A percentile compares a stretch with the other conserved stretches of the same genome.
These are phyloP conservation scores for Euphorbia tirucalli DNA, from an alignment of 345 rosid genomes.

Conservation along the genomic window DNA sequence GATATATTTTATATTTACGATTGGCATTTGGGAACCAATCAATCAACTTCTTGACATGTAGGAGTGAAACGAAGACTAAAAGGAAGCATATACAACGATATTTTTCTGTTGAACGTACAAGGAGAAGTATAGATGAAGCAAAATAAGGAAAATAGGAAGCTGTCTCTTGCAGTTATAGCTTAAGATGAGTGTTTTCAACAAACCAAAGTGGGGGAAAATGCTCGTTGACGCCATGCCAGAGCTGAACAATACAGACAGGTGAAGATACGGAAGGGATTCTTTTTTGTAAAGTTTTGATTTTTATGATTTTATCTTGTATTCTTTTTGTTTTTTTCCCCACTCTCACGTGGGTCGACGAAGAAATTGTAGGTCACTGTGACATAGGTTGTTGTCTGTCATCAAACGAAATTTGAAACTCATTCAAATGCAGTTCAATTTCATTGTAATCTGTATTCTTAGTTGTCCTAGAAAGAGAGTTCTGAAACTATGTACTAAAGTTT, in stretches of 20 bases:
- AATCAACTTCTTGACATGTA: constrained; percentile 10
- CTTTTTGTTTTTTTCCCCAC: neutral
- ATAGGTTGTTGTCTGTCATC: constrained; percentile 19
- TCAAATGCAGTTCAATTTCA: constrained; percentile 5
- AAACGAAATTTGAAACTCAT: constrained; percentile 14
- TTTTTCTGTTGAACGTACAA: constrained; percentile 16
- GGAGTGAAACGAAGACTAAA: constrained; percentile 27
- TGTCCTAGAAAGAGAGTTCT: no score
- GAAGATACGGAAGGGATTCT: constrained; percentile 2
- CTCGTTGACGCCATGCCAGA: constrained; percentile 16
- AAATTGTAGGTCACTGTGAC: constrained; percentile 29
- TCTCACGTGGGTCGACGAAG: constrained; percentile 11
- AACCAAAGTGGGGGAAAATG: constrained; percentile 16
- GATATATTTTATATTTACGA: neutral
- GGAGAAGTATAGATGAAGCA: constrained; percentile 14
- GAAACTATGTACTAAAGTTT: neutral
- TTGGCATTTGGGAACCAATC: constrained; percentile 6
- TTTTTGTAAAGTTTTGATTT: constrained; percentile 19
- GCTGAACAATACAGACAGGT: constrained; percentile 11
- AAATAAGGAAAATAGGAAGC: constrained; percentile 29
- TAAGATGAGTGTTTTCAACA: constrained; percentile 14
- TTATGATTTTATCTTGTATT: constrained; percentile 8
- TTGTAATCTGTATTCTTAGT: neutral
- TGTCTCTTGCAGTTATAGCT: constrained; percentile 8
- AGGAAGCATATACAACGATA: neutral